Evolutionary conservation across 2,329 filamentous ascomycete genomes (phyloP), one percentile per base, ranked within the genome.

Genomic region (Emergomyces pasteurianus): DNA sequence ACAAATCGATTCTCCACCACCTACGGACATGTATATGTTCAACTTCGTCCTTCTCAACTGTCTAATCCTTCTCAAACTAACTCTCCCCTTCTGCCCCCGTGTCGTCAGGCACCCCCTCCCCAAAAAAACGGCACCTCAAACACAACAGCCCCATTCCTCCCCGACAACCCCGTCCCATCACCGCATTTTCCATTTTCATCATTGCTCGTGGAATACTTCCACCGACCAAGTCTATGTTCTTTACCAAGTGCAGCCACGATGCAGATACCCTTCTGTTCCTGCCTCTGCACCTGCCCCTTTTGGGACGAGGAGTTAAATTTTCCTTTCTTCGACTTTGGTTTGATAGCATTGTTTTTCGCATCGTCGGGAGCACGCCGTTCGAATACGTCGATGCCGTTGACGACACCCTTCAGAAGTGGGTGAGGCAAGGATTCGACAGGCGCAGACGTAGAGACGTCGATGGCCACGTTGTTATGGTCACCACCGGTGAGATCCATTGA

Each of bases 361-460:
- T 74, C 71, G 18, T 53, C 49, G 16, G 49, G 28, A 7, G 68
- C 67, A 8, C 58, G 56, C 23, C 89, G 82, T 73, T 97, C 94
- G 67, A 94, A 91, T 16, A 96, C 82, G 1, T 89, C 84, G 62
- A 99, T 86, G 67, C 89, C 91, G 70, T 97, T 99, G 66, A 99
- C 80, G 8, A 97, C 81, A 49, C 94, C 94, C 67, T 82, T 83
- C 59, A 91, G 80, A 21, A 55, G 34, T 21, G 75, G 69, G 16
- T 28, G 12, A 12, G 73, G 72, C 62, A 68, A 69, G 21, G 61
- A 56, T 34, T 68, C 66, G 47, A 69, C 63, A 49, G 66, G 66
- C 60, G 9, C 66, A 64, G 34, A 61, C 61, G 14, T 61, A 61
- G 60, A 64, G 60, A 64, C 36, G n/a, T 68, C 55, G 59, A 62